Evolutionary conservation across 2,329 filamentous ascomycete species (phyloP), one percentile per base, ranked within the genome.

Genomic region (Scleromitrula shiraiana): DNA sequence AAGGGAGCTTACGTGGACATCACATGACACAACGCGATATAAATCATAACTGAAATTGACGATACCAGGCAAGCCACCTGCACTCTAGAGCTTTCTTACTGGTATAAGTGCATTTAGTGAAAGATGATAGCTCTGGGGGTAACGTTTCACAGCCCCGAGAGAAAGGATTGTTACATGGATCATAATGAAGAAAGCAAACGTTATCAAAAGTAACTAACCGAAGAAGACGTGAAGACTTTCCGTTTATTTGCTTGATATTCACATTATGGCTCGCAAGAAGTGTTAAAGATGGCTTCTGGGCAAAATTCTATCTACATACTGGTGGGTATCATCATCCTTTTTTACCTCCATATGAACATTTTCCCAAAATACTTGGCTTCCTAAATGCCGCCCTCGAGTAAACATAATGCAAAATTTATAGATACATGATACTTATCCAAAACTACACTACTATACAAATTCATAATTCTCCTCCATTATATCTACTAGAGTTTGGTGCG

Each of bases 241-340:
- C n/a, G n/a, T n/a, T n/a, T n/a, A n/a, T n/a, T n/a, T n/a, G n/a
- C n/a, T n/a, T n/a, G n/a, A n/a, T n/a, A n/a, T n/a, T n/a, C n/a
- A n/a, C n/a, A n/a, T n/a, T n/a, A n/a, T n/a, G n/a, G n/a, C n/a
- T n/a, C n/a, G n/a, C n/a, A n/a, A 26, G 15, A 36, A 37, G 23
- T 20, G 22, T 23, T 32, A 26, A 23, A 44, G 20, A 36, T 24
- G 22, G 12, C 41, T 26, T 35, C 22, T 24, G 30, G 37, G 17
- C 17, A 41, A 41, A 46, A n/a, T n/a, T n/a, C 20, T 37, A 48
- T 30, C 22, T 36, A 36, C 29, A 44, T 35, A 27, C n/a, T 46
- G 20, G 20, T 26, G 36, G 49, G 39, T 49, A 51, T 44, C 45
- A 51, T 43, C 33, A 9, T 17, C 36, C 19, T 23, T 38, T 38